A percentile compares a stretch with the other conserved stretches of the same genome.
phyloP scores from a whole-genome alignment of 2,329 filamentous ascomycete genomes.

The Phialocephala sp. region DNA sequence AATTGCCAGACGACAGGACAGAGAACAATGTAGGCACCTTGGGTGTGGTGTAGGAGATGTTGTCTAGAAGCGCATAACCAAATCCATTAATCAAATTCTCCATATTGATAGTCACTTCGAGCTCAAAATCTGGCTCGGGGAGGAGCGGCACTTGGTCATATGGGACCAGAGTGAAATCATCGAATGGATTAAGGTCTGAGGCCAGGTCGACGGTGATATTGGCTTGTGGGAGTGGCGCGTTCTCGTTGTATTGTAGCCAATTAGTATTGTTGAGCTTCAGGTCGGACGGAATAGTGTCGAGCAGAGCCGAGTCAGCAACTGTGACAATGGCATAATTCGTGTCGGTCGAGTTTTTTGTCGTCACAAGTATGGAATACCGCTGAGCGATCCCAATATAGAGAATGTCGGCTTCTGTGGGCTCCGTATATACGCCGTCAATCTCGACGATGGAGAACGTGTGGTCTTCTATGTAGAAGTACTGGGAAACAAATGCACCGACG shows the following conservation, averaged over 20 bases:
- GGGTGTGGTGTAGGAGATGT: constrained; percentile 74
- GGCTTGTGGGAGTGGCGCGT: constrained; percentile 52
- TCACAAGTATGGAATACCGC: constrained; percentile 52
- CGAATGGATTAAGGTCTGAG: constrained; percentile 61
- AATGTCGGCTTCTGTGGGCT: constrained; percentile 45
- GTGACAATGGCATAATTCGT: constrained; percentile 30
- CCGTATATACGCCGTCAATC: constrained; percentile 51
- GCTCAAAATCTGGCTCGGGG: constrained; percentile 56
- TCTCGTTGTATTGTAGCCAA: constrained; percentile 61
- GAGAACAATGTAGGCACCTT: constrained; percentile 84
- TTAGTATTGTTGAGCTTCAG: constrained; percentile 70
- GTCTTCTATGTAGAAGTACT: constrained; percentile 26
- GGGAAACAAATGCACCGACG: constrained; percentile 24
- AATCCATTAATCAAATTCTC: not conserved
- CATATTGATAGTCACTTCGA: constrained; percentile 14
- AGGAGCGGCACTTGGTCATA: constrained; percentile 66
- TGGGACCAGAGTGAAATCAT: constrained; percentile 73
- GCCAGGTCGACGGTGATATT: constrained; percentile 54
- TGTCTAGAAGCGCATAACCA: constrained; percentile 59
- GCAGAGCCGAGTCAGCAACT: constrained; percentile 63
- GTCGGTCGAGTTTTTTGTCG: constrained; percentile 48
- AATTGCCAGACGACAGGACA: constrained; percentile 61
- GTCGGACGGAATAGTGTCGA: constrained; percentile 63
- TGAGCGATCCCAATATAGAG: constrained; percentile 53
- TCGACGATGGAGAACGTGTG: constrained; percentile 51